These are phyloP conservation scores for Debaryomyces prosopidis DNA, from an alignment of 805 yeast genomes.

Conservation along the genomic window DNA sequence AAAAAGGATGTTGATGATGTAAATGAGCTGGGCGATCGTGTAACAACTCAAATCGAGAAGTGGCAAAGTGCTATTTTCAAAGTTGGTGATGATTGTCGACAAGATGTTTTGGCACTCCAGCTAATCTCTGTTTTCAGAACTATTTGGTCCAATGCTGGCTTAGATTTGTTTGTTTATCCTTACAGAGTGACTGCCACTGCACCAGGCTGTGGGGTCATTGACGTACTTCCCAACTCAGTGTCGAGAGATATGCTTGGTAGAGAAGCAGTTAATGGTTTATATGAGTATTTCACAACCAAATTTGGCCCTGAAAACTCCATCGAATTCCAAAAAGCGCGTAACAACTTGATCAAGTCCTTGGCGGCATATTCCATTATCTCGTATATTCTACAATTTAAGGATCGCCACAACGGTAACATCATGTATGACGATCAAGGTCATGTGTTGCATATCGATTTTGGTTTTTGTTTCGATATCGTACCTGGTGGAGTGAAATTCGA, in stretches of 20 bases:
- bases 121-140: slow-evolving; percentile 87
- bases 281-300: slow-evolving; percentile 87
- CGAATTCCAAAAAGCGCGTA: slow-evolving; percentile 88
- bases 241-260: slow-evolving; percentile 98
- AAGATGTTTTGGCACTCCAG: slow-evolving; percentile 92
- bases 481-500: slow-evolving; percentile 99
- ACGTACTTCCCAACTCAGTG: slow-evolving; percentile 91
- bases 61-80: slow-evolving; percentile 98
- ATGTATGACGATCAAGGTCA: slow-evolving; percentile 96
- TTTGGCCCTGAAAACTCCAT: slow-evolving; percentile 93
- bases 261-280: slow-evolving; percentile 96
- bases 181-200: slow-evolving; percentile 97
- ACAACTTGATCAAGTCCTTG: slow-evolving; percentile 87
- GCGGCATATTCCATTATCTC: slow-evolving; percentile 95
- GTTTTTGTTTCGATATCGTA: slow-evolving; percentile 96
- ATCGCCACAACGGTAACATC: slow-evolving; percentile 97
- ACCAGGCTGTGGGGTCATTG: slow-evolving; percentile 99
- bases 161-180: slow-evolving; percentile 90
- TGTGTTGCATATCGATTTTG: slow-evolving; percentile 94
- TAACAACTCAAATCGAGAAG: slow-evolving; percentile 50
- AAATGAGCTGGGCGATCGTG: slow-evolving; percentile 37
- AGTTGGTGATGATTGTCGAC: slow-evolving; percentile 99
- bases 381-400: slow-evolving; percentile 89
- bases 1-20: slow-evolving; percentile 52
- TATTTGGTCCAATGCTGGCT: slow-evolving; percentile 84